Evolutionary conservation across 495 filamentous ascomycete genomes (phyloP), one percentile per base, ranked within the genome.

Genomic region (Penicillium herquei): DNA sequence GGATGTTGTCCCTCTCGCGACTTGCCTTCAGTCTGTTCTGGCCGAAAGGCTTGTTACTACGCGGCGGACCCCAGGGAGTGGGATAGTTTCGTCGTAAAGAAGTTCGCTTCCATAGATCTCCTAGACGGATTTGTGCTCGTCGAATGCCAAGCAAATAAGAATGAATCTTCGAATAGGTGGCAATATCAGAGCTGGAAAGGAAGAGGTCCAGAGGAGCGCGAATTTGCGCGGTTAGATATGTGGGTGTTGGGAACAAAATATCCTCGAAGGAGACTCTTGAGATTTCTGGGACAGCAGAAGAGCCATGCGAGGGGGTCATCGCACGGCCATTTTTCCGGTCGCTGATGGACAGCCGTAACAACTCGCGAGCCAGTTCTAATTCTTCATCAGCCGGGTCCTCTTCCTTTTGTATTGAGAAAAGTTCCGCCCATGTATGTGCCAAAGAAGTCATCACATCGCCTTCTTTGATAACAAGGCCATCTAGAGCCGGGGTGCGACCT

Each of bases 191-290:
- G 30, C 78, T 74, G 26, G 86, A 84, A 32, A 98, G 81, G 64
- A 98, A 96, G 1, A 98, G 76, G 59, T 97, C 93, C 1, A 97
- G 69, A 0, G 94, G 92, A 5, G 90, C 87, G 3, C 80, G 84
- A 10, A 96, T 82, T 47, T 87, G 81, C 21, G 93, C 76, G 1
- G 83, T 87, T 33, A 98, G 72, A 1, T 71, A 67, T 21, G 88
- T 88, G 0, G 92, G 83, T 1, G 83, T 82, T 10, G 92, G 91
- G 50, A 97, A 87, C 1, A 97, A 76, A 0, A 96, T 75, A 58
- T 96, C 92, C 30, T 84, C 82, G 66, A 97, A 98, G 0, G 67
- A 66, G 26, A 77, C 69, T 6, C 52, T 59, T 6, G 76, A 76
- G 1, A 77, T 65, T 17, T 70, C 58, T 11, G 69, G 47, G 18